Evolutionary conservation across 805 yeast species (phyloP), one percentile per base, ranked within the genome.

Genomic region (Saccharomyces eubayanus): DNA sequence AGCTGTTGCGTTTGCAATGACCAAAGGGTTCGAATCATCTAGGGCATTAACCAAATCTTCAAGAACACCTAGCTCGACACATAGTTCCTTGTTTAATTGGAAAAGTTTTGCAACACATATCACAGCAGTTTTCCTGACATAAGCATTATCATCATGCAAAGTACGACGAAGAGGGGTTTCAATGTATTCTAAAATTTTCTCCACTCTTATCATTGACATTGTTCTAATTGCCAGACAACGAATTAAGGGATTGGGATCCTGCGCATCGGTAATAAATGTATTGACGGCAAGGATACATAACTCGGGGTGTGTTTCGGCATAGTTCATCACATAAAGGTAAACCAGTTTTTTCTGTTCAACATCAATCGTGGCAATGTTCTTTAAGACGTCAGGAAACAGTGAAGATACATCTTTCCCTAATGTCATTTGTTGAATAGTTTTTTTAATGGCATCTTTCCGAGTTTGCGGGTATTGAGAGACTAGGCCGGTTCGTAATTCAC

Each of bases 371-470:
- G 99, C 97, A 61, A 94, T 87, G 72, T 94, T 94, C 73, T 94
- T 95, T 69, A 94, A 76, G 28, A 94, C 95, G 70, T 94, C 98
- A 1, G 99, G 99, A 63, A 94, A 94, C 53, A 94, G 75, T 1
- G 95, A 82, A 20, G 96, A 87, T 27, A 94, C 98, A 69, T 94
- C 99, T 67, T 94, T 94, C 10, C 98, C 98, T 30, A 90, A 81
- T 0, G 99, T 94, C 99, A 94, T 94, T 55, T 97, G 98, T 54
- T 94, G 95, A 66, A 94, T 94, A 21, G 95, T 96, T 55, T 96
- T 80, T 72, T 92, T 96, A 61, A 94, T 94, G 16, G 99, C 96
- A 69, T 94, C 99, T 68, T 94, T 94, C 55, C 97, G 79, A 65
- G 95, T 98, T 59, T 82, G 85, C 28, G 97, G 96, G 71, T 89